A percentile compares a stretch with the other conserved stretches of the same genome.
These are phyloP conservation scores for Flaveria linearis DNA, from an alignment of 129 eudicot genomes.

Conservation along the genomic window DNA sequence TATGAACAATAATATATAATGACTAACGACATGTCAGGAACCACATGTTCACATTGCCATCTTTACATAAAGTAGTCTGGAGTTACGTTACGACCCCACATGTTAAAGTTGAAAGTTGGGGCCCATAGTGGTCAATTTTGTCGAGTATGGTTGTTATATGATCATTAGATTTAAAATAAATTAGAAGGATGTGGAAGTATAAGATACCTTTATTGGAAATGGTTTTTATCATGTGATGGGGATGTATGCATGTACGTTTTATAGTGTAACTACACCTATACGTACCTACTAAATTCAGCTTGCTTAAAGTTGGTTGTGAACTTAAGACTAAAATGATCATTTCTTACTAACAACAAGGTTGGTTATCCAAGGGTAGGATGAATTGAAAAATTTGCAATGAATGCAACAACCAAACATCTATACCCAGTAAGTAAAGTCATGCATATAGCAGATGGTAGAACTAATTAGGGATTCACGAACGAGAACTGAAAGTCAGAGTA, in stretches of 20 bases:
- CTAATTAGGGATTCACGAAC: not conserved
- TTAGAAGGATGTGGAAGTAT: not conserved
- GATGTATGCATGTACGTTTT: not conserved
- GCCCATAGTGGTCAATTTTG: constrained; percentile 24
- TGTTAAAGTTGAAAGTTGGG: constrained; percentile 21
- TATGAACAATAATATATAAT: constrained; percentile 19
- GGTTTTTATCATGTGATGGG: not conserved
- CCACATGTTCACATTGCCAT: constrained; percentile 26
- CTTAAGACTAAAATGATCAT: not conserved
- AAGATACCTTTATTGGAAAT: constrained; percentile 1
- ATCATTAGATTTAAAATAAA: constrained; percentile 3
- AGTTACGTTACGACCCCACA: constrained; percentile 26
- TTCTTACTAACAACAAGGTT: not conserved
- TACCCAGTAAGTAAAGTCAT: no score
- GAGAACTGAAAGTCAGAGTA: not conserved
- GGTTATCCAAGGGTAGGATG: not conserved
- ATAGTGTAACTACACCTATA: not conserved
- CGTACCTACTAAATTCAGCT: not conserved
- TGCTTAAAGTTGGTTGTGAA: not conserved
- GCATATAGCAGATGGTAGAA: not conserved
- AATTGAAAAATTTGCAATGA: no score
- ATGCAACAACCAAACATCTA: no score
- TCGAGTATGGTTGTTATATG: constrained; percentile 12
- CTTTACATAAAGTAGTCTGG: no score
- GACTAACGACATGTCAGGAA: not conserved